phyloP scores from a whole-genome alignment of 2,329 filamentous ascomycete species.

The Aspergillus pseudoviridinutans region DNA sequence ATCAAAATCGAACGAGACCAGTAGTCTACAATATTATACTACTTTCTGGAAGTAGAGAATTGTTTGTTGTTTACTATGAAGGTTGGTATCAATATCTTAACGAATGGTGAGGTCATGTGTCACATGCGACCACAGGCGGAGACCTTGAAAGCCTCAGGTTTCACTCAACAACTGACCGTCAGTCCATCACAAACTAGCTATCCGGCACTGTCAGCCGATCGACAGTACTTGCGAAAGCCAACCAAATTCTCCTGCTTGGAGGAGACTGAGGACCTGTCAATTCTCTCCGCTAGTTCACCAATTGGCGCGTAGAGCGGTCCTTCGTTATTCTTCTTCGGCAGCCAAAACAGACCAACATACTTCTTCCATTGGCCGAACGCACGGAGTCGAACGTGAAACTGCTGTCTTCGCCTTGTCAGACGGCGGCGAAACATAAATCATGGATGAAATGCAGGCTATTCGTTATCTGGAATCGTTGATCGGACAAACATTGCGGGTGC shows the following conservation, averaged over 20 bases:
- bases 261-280: background rate
- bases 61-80: background rate
- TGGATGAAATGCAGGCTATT: conserved; percentile 36
- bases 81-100: background rate
- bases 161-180: background rate
- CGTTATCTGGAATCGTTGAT: conserved; percentile 57
- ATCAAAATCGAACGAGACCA: background rate
- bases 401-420: background rate
- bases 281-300: background rate
- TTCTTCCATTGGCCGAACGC: background rate
- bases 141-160: background rate
- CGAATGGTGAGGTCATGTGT: background rate
- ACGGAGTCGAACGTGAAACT: conserved; percentile 1
- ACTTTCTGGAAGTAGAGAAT: background rate
- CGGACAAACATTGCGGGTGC: conserved; percentile 73
- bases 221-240: background rate
- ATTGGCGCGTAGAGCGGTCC: background rate
- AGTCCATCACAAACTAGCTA: too few relatives aligned
- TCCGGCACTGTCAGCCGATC: background rate
- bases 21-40: background rate
- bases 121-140: background rate
- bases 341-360: background rate
- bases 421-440: conserved; percentile 19
- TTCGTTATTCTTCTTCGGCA: background rate
- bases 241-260: background rate